These are phyloP conservation scores for Tulasnella sp. DNA, from an alignment of 768 basidiomycete species.

Conservation along the genomic window DNA sequence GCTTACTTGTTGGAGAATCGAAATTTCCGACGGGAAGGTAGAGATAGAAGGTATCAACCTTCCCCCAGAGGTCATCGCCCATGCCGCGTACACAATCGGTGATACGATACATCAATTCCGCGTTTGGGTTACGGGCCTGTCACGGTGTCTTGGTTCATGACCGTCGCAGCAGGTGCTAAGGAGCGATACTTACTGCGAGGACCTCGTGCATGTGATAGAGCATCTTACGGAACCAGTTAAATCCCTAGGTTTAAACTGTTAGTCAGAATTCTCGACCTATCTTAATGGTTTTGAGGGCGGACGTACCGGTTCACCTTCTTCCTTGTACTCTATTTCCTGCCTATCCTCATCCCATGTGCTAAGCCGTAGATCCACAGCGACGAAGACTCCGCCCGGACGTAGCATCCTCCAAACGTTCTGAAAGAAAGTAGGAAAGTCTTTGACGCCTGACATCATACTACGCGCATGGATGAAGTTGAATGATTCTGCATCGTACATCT, in stretches of 20 bases:
- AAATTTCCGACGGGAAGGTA: neutral
- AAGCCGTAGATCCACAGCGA: neutral
- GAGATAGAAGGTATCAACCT: neutral
- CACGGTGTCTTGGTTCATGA: neutral
- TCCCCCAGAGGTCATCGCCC: neutral
- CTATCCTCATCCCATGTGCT: neutral
- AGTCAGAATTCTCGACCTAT: neutral
- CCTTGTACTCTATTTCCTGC: neutral
- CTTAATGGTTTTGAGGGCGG: neutral
- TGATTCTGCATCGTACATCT: too few relatives aligned
- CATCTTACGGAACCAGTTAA: neutral
- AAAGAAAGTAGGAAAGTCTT: too few relatives aligned
- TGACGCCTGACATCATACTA: too few relatives aligned
- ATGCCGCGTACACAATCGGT: neutral
- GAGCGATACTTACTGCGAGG: neutral
- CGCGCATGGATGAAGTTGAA: too few relatives aligned
- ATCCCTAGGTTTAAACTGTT: neutral
- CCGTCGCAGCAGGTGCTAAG: neutral
- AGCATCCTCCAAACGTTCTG: too few relatives aligned
- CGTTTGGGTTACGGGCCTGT: neutral
- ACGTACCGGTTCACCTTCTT: conserved; percentile 16
- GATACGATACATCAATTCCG: neutral
- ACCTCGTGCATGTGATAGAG: neutral
- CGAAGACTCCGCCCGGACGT: too few relatives aligned
- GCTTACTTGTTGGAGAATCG: neutral